These are phyloP conservation scores for Jatropha curcas DNA, from an alignment of 345 rosid species.

Conservation along the genomic window DNA sequence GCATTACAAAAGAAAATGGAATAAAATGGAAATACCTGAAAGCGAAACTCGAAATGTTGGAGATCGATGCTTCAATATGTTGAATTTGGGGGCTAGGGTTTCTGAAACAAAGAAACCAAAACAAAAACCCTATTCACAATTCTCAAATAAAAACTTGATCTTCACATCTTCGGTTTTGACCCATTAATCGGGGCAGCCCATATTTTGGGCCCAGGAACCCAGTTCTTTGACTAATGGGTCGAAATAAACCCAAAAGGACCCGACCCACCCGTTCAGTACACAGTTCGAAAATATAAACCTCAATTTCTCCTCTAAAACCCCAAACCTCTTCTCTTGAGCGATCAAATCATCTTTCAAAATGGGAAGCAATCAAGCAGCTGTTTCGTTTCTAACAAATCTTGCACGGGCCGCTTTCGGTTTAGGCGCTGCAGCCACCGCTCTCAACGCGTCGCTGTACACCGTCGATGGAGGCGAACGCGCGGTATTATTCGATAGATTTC, in stretches of 20 bases:
- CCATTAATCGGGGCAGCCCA: background rate
- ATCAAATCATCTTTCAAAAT: constrained; percentile 22
- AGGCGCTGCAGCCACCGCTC: constrained; percentile 63
- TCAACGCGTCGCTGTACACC: constrained; percentile 79
- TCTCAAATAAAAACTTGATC: too few species aligned
- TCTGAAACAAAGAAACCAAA: background rate
- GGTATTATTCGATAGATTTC: constrained; percentile 87
- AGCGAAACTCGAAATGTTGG: background rate
- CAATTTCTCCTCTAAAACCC: too few species aligned
- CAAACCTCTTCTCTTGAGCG: background rate
- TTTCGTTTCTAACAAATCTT: constrained; percentile 62
- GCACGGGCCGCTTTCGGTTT: constrained; percentile 83
- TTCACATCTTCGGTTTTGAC: too few species aligned
- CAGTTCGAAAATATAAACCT: background rate
- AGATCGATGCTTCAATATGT: too few species aligned
- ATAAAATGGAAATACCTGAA: constrained; percentile 2
- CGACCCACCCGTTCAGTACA: background rate
- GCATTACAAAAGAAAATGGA: background rate
- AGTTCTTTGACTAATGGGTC: background rate
- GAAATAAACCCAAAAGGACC: background rate
- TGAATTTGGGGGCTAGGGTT: constrained; percentile 18
- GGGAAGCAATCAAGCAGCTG: constrained; percentile 84
- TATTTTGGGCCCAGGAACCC: background rate
- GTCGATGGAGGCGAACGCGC: constrained; percentile 99
- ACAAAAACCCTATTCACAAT: background rate